phyloP scores from a whole-genome alignment of 495 filamentous ascomycete species.

The Zalerion maritima region DNA sequence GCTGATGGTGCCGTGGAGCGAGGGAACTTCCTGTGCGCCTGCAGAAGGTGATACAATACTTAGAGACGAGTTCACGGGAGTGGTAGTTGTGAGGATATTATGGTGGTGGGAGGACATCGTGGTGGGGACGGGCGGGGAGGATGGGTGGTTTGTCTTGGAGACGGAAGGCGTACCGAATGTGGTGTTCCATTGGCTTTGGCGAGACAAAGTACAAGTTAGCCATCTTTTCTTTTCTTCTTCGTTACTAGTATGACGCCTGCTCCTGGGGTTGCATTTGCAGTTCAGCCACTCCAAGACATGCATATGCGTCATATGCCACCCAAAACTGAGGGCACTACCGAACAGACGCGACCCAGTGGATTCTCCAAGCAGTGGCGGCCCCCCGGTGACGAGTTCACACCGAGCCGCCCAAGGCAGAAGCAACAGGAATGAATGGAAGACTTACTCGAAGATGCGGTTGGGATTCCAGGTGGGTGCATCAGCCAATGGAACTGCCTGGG shows the following conservation, averaged over 20 bases:
- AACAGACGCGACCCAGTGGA: conserved; percentile 10
- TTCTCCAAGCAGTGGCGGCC: conserved; percentile 6
- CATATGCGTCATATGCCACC: not conserved
- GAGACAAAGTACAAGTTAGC: no score
- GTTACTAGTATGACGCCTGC: no score
- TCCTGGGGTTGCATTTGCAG: no score
- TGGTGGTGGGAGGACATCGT: conserved; percentile 23
- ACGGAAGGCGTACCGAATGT: conserved; percentile 61
- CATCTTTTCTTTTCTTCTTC: no score
- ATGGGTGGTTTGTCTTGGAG: no score
- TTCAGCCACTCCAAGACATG: no score
- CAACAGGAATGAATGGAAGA: conserved; percentile 7
- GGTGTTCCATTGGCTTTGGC: conserved; percentile 73
- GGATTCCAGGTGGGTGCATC: conserved; percentile 80
- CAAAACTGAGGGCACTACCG: not conserved
- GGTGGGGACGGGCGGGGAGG: conserved; percentile 25
- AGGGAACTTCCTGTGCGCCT: conserved; percentile 35
- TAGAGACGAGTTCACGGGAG: conserved; percentile 17
- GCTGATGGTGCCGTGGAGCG: conserved; percentile 34
- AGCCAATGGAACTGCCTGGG: conserved; percentile 41
- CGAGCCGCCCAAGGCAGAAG: not conserved
- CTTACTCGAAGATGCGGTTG: conserved; percentile 85
- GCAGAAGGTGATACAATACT: conserved; percentile 25
- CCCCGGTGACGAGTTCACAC: conserved; percentile 6
- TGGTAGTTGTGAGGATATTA: no score